Base-by-base conservation (phyloP, 2,329 filamentous ascomycete species). In the Arthrinium phaeospermum region DNA sequence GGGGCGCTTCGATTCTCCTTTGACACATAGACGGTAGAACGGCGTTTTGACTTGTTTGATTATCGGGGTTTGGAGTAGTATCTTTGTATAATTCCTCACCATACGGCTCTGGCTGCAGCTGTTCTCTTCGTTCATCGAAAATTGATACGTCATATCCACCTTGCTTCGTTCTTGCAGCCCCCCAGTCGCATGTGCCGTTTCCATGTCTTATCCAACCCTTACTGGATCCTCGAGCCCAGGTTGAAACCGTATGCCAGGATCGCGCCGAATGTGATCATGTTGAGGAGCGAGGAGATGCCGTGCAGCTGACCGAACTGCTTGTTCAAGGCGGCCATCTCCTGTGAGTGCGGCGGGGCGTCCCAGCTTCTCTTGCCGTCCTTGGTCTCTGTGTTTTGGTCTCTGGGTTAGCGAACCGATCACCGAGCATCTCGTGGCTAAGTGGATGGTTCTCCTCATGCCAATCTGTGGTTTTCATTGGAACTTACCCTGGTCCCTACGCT, bases 361-460 rank as follows among this genome's bases (percentile, higher is more conserved):
- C 93, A 93, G 82, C 91, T 94, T 80, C 93, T 93, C 88, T 97
- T 98, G 71, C 94, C 94, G 80, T 98, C 96, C 78, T 92, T 91
- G 74, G 92, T 94, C 86, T 96, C 95, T 91, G 73, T 61, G 45
- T 7, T 34, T 61, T 27, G 71, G 24, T 30, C 41, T 45, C 19
- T 34, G 4, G n/a, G 8, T 69, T 37, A 69, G 67, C 16, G 13
- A 37, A 16, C 34, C 44, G n/a, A 14, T 34, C 27, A 7, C 16
- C 53, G 5, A 27, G 16, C 7, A 34, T 8, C 30, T 30, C 1
- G 13, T 53, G 14, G 49, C 49, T n/a, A 27, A 14, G 13, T 27
- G n/a, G 19, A 22, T 49, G 27, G 27, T 6, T 27, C 4, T 14
- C 27, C n/a, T 51, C n/a, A 51, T 51, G 49, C 8, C 13, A 27